Evolutionary conservation across 495 filamentous ascomycete species (phyloP).

Genomic region (Penicillium mononematosum): DNA sequence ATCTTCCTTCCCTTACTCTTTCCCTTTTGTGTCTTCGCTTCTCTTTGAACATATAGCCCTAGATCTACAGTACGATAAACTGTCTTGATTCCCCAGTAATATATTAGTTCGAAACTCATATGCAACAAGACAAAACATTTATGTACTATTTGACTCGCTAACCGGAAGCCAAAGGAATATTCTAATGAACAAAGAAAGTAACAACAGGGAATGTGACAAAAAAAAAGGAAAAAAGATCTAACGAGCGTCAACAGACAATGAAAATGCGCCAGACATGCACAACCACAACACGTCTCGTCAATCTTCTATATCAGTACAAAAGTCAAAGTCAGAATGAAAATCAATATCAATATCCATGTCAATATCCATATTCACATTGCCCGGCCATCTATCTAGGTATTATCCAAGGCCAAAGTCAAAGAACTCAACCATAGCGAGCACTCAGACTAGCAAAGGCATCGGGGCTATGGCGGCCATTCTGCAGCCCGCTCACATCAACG

Average conservation of each 20-base stretch:
- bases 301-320: conserved; percentile 23
- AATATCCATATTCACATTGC: conserved; percentile 13
- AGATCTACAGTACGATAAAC: background rate
- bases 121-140: background rate
- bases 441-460: conserved; percentile 97
- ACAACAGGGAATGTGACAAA: background rate
- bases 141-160: conserved; percentile 8
- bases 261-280: conserved; percentile 22
- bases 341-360: conserved; percentile 8
- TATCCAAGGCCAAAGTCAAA: background rate
- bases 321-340: conserved; percentile 4
- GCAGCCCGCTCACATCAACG: conserved; percentile 73
- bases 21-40: background rate
- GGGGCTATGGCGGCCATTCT: conserved; percentile 83
- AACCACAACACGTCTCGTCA: conserved; percentile 22
- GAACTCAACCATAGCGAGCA: conserved; percentile 49
- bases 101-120: background rate
- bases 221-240: conserved; percentile 2
- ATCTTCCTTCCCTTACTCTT: background rate
- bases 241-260: conserved; percentile 12
- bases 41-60: background rate
- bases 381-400: conserved; percentile 1
- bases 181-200: background rate
- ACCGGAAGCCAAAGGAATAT: background rate
- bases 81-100: background rate